Evolutionary conservation across 2,329 filamentous ascomycete species (phyloP).

Genomic region (Aspergillus sojae): DNA sequence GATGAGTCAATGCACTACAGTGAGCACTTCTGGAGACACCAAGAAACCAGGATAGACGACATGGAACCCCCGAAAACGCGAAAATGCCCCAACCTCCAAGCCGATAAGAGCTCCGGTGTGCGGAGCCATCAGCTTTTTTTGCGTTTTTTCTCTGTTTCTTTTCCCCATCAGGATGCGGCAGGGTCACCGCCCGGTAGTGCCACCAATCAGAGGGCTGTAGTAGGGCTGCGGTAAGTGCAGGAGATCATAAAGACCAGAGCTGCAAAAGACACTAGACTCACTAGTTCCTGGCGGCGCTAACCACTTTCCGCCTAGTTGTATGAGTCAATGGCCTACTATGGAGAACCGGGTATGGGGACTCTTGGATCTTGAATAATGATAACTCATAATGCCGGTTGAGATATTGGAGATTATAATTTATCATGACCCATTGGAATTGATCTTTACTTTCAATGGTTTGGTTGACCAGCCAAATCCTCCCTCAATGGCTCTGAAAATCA

Average conservation of each 20-base stretch:
- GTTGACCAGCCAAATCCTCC: background rate
- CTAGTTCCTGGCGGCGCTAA: background rate
- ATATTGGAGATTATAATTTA: background rate
- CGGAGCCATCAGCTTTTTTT: constrained; percentile 23
- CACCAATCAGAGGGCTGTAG: constrained; percentile 10
- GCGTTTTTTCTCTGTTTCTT: constrained; percentile 8
- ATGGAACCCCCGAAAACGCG: constrained; percentile 13
- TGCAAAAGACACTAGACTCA: background rate
- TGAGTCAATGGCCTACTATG: constrained; percentile 6
- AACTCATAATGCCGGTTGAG: constrained; percentile 2
- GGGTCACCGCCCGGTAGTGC: constrained; percentile 17
- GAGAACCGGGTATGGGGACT: constrained; percentile 3
- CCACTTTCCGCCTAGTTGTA: background rate
- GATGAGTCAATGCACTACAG: constrained; percentile 33
- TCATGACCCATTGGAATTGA: background rate
- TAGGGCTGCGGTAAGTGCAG: background rate
- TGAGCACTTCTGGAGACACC: constrained; percentile 12
- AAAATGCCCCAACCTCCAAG: constrained; percentile 16
- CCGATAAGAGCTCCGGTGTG: constrained; percentile 36
- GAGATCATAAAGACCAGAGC: background rate
- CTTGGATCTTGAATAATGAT: constrained; percentile 3
- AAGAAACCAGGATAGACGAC: constrained; percentile 20
- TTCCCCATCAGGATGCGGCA: background rate
- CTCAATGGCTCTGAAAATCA: background rate
- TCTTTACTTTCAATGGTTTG: background rate